Evolutionary conservation across 176 grass and related monocot species (phyloP).

Genomic region (Olyra latifolia): DNA sequence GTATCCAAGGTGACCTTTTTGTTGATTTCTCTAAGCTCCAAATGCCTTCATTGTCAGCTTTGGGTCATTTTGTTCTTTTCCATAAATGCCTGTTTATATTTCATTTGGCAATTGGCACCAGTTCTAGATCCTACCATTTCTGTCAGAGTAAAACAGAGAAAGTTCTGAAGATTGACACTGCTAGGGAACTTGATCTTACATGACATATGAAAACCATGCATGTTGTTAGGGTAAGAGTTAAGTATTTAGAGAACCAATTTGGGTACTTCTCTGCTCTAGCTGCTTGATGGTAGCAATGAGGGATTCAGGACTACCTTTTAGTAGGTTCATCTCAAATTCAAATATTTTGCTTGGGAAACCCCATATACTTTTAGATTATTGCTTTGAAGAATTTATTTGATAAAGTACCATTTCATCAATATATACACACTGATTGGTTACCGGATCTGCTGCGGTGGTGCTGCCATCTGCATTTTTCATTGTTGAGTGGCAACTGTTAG

Average conservation of each 20-base stretch:
- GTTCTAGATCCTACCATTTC: conserved; percentile 13
- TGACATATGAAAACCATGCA: not conserved
- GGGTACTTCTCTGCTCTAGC: not conserved
- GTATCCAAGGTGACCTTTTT: conserved; percentile 75
- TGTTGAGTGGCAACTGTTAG: not conserved
- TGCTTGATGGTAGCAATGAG: not conserved
- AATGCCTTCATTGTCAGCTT: not conserved
- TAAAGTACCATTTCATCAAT: conserved; percentile 2
- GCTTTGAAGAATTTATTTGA: not conserved
- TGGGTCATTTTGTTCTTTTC: not conserved
- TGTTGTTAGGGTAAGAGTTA: not conserved
- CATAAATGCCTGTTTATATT: not conserved
- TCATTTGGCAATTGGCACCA: not conserved
- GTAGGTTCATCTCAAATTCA: conserved; percentile 10
- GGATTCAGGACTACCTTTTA: not conserved
- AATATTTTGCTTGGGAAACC: not conserved
- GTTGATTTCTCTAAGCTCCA: not conserved
- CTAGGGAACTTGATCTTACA: not conserved
- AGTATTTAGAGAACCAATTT: conserved; percentile 7
- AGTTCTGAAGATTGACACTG: not conserved
- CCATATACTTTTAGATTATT: not conserved
- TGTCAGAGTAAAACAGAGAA: not conserved
- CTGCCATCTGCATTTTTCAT: not conserved
- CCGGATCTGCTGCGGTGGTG: not conserved
- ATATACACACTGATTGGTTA: not conserved